Evolutionary conservation across 306 rosid genomes (phyloP), one percentile per base, ranked within the genome.

Genomic region (Quercus aquifolioides): DNA sequence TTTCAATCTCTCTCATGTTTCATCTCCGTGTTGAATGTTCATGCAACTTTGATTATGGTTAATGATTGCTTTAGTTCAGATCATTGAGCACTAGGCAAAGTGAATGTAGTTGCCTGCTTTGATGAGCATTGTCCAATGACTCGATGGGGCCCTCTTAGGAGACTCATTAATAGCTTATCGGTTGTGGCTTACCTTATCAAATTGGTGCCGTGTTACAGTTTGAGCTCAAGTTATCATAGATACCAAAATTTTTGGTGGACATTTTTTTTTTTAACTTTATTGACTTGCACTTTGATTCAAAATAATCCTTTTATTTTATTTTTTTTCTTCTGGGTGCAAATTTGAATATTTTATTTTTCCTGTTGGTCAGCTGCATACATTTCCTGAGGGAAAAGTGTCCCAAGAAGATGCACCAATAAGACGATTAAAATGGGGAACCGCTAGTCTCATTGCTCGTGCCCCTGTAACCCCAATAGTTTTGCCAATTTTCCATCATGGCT

Each of bases 371-470:
- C 74, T 95, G 70, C 98, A 95, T 83, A 90, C 98, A n/a, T 95
- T 95, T 84, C 99, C 97, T 12, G 97, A 95, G 85, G 98, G 98
- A 72, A 91, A 91, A 80, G 97, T 95, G 56, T 23, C 46, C 74
- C 98, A 91, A 86, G 99, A 89, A 63, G 98, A 91, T 82, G 88
- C 77, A 68, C 96, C 98, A 57, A 91, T 91, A 55, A 85, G 89
- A 56, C 88, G 96, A 74, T 78, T 93, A 86, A 95, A 95, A 81
- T 95, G 98, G 96, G 98, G 99, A 78, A 91, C 97, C 33, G 96
- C 98, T 67, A 95, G 99, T 82, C 97, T 93, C 81, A 91, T 95
- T 81, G 97, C 79, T 74, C 98, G 98, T 60, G 84, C 98, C 51
- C 89, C 92, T 57, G 26, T 84, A 79, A 91, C 93, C 70, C 98